These are phyloP conservation scores for Aspergillus flavus DNA, from an alignment of 2,329 filamentous ascomycete genomes.

Conservation along the genomic window DNA sequence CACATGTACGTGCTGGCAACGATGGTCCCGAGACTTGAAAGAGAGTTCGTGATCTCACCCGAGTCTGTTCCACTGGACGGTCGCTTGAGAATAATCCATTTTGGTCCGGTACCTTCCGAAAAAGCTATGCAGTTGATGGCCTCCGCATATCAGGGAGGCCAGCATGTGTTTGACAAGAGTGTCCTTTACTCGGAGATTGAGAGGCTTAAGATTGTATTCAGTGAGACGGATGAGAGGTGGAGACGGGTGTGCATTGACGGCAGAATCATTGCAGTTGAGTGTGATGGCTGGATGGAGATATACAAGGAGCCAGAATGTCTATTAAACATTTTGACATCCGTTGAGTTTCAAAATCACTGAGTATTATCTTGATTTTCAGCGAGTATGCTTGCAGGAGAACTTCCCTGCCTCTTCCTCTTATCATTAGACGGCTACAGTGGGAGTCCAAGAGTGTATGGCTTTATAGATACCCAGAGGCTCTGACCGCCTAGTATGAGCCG, in stretches of 20 bases:
- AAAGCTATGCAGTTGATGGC: slow-evolving; percentile 78
- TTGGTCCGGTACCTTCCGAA: slow-evolving; percentile 66
- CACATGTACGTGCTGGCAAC: slow-evolving; percentile 79
- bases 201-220: slow-evolving; percentile 66
- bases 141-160: slow-evolving; percentile 59
- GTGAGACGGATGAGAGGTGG: slow-evolving; percentile 67
- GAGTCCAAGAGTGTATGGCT: too few species aligned
- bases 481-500: too few species aligned
- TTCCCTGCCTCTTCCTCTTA: neutral
- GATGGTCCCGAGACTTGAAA: slow-evolving; percentile 79
- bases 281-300: slow-evolving; percentile 72
- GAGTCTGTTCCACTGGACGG: slow-evolving; percentile 70
- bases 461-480: too few species aligned
- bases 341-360: neutral
- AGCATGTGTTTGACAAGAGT: slow-evolving; percentile 55
- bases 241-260: slow-evolving; percentile 90
- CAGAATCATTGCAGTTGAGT: slow-evolving; percentile 74
- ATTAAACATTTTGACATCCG: slow-evolving; percentile 20
- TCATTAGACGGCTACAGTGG: neutral
- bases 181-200: slow-evolving; percentile 75
- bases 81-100: slow-evolving; percentile 71
- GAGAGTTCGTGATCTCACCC: slow-evolving; percentile 80
- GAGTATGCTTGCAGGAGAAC: neutral
- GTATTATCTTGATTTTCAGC: neutral
- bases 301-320: slow-evolving; percentile 26